Percentiles rank a stretch among this genome's conserved stretches.
These are phyloP conservation scores for Chenopodium album DNA, from an alignment of 148 eudicot genomes.

Conservation along the genomic window DNA sequence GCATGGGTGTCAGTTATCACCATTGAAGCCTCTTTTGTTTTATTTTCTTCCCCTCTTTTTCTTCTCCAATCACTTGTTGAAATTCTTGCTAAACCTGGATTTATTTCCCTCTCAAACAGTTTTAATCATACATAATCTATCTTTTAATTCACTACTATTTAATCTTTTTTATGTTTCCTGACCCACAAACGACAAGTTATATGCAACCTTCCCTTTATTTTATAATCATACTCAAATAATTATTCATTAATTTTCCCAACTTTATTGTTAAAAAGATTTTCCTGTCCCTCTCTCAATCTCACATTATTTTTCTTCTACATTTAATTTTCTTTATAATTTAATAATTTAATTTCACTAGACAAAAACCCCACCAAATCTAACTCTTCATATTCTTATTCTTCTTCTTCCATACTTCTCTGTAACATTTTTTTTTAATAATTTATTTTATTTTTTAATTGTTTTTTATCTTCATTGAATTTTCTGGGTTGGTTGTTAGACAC, in stretches of 20 bases:
- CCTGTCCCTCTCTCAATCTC: constrained; percentile 28
- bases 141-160: not conserved
- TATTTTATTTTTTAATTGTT: not conserved
- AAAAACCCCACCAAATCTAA: constrained; percentile 36
- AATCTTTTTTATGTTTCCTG: not conserved
- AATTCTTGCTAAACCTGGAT: not conserved
- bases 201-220: not conserved
- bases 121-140: not conserved
- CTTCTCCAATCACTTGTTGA: constrained; percentile 7
- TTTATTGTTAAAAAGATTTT: constrained; percentile 31
- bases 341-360: constrained; percentile 17
- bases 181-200: not conserved
- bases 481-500: constrained; percentile 27
- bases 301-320: not conserved
- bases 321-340: not conserved
- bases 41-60: not conserved
- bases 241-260: constrained; percentile 1
- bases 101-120: constrained; percentile 15
- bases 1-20: constrained; percentile 5
- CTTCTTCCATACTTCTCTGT: not conserved
- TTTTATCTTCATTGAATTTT: constrained; percentile 12
- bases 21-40: too few relatives aligned
- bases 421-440: not conserved
- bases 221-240: constrained; percentile 13
- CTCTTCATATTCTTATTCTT: constrained; percentile 21